These are phyloP conservation scores for Leccinum fibrillosum DNA, from an alignment of 768 basidiomycete species.

Conservation along the genomic window DNA sequence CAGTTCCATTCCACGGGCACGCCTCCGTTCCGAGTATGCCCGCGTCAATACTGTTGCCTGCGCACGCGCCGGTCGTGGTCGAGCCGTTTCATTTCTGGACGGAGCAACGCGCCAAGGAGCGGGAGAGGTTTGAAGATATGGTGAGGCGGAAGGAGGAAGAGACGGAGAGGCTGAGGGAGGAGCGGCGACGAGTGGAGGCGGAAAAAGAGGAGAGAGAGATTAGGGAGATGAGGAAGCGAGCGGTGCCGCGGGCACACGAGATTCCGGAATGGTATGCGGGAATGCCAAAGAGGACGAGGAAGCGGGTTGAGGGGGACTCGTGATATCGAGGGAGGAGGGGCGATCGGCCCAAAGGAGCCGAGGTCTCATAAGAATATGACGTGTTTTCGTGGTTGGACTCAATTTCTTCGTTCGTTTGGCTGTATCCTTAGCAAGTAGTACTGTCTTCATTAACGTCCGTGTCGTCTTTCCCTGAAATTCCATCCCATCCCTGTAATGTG, in stretches of 20 bases:
- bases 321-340: background rate
- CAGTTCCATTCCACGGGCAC: slow-evolving; percentile 41
- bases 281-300: slow-evolving; percentile 50
- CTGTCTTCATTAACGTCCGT: background rate
- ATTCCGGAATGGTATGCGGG: slow-evolving; percentile 77
- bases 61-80: background rate
- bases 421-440: background rate
- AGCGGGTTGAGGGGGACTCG: background rate
- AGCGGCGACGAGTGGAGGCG: slow-evolving; percentile 43
- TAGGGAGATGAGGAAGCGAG: slow-evolving; percentile 56
- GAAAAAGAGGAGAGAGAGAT: slow-evolving; percentile 60
- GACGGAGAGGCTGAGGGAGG: slow-evolving; percentile 45
- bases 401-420: background rate
- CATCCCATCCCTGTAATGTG: background rate
- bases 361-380: background rate
- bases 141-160: slow-evolving; percentile 56
- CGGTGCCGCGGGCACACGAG: slow-evolving; percentile 66
- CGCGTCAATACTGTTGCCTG: background rate
- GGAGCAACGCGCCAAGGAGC: slow-evolving; percentile 55
- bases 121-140: slow-evolving; percentile 60
- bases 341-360: background rate
- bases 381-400: background rate
- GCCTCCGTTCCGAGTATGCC: slow-evolving; percentile 39
- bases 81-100: slow-evolving; percentile 47
- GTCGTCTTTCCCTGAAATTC: background rate